These are phyloP conservation scores for Penicillium manginii DNA, from an alignment of 495 filamentous ascomycete genomes.

Conservation along the genomic window DNA sequence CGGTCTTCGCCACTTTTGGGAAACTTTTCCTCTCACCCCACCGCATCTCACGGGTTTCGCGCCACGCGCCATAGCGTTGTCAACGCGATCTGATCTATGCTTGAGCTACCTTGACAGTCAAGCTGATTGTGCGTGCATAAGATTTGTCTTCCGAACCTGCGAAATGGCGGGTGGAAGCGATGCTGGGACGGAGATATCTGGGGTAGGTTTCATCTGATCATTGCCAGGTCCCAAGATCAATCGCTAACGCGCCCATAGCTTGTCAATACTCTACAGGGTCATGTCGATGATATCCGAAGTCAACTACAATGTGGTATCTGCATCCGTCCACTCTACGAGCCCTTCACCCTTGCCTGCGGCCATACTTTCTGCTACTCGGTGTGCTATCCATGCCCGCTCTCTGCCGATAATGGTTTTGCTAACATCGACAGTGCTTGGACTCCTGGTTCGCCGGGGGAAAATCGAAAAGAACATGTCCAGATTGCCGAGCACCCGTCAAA, in stretches of 20 bases:
- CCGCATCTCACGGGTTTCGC: conserved; percentile 22
- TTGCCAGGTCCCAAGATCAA: conserved; percentile 1
- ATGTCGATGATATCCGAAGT: conserved; percentile 52
- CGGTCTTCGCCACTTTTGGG: conserved; percentile 12
- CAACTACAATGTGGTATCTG: conserved; percentile 71
- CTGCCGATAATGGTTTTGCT: conserved; percentile 12
- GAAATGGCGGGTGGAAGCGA: conserved; percentile 24
- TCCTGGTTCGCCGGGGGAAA: conserved; percentile 66
- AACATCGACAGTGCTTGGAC: conserved; percentile 58
- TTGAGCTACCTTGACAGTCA: conserved; percentile 1
- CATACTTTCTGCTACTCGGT: conserved; percentile 79
- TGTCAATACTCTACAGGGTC: conserved; percentile 51
- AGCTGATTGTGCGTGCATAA: neutral
- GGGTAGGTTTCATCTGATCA: conserved; percentile 31
- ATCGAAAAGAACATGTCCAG: conserved; percentile 70
- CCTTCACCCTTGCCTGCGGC: conserved; percentile 71
- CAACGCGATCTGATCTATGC: conserved; percentile 17
- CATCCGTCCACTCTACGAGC: conserved; percentile 70
- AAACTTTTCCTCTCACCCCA: conserved; percentile 27
- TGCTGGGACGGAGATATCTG: conserved; percentile 30
- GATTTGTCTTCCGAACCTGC: neutral
- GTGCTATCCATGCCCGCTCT: conserved; percentile 21
- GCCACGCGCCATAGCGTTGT: conserved; percentile 19
- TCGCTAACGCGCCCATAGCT: conserved; percentile 36
- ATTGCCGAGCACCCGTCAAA: conserved; percentile 65